Conservation (phyloP, 176 grass and related monocot genomes). For the Phragmites australis region DNA sequence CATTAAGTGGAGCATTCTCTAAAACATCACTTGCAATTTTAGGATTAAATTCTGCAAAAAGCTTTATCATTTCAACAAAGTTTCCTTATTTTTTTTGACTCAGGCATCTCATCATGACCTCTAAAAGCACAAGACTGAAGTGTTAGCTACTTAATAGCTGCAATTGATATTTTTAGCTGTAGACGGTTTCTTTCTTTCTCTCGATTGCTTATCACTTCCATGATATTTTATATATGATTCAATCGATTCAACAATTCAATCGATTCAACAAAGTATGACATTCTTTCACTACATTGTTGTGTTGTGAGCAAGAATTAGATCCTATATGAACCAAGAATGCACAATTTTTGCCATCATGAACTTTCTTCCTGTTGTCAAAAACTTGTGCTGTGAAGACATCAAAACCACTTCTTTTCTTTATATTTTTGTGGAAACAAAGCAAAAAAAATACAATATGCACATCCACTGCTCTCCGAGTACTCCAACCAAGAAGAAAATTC, state of each 20-base stretch:
- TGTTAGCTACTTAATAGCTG: background rate
- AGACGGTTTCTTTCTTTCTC: background rate
- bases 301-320: background rate
- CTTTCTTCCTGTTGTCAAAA: slow-evolving; percentile 30
- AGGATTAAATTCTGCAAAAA: slow-evolving; percentile 32
- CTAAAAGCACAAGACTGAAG: slow-evolving; percentile 34
- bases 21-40: slow-evolving; percentile 1
- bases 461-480: background rate
- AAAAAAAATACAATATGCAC: slow-evolving; percentile 20
- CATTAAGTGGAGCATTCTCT: slow-evolving; percentile 28
- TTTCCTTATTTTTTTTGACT: slow-evolving; percentile 14
- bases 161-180: slow-evolving; percentile 4
- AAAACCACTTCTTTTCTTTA: background rate
- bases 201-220: background rate
- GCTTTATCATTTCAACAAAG: slow-evolving; percentile 29
- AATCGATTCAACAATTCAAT: no score
- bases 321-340: slow-evolving; percentile 15
- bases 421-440: slow-evolving; percentile 15
- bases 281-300: slow-evolving; percentile 19
- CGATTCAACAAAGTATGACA: background rate
- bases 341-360: slow-evolving; percentile 33
- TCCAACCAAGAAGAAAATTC: slow-evolving; percentile 30
- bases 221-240: slow-evolving; percentile 11
- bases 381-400: slow-evolving; percentile 24
- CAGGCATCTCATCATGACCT: background rate